Evolutionary conservation across 192 early-diverging fungal genomes (phyloP).

Genomic region (Coemansia sp.): DNA sequence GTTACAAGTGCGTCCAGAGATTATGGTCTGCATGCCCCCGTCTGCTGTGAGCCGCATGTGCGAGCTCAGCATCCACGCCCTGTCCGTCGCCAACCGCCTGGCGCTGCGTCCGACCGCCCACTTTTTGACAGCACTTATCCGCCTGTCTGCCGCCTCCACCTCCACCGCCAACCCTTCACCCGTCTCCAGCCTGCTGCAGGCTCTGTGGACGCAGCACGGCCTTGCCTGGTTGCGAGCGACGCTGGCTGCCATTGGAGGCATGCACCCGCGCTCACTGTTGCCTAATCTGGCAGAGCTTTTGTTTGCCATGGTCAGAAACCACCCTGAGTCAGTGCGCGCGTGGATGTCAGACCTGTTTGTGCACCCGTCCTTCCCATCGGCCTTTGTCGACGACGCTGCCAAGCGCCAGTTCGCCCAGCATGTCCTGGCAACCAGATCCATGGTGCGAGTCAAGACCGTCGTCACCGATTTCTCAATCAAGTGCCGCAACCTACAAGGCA

Average conservation of each 20-base stretch:
- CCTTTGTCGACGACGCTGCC: conserved; percentile 11
- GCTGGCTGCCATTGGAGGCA: conserved; percentile 42
- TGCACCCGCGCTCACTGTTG: conserved; percentile 46
- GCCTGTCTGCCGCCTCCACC: conserved; percentile 18
- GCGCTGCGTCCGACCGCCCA: conserved; percentile 36
- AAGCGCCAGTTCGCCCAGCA: conserved; percentile 40
- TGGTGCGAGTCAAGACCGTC: conserved; percentile 23
- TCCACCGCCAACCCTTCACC: not conserved
- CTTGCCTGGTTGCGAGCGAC: conserved; percentile 36
- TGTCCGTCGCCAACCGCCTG: conserved; percentile 41
- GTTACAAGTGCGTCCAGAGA: conserved; percentile 21
- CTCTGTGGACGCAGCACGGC: conserved; percentile 31
- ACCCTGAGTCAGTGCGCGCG: conserved; percentile 6
- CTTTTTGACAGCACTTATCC: conserved; percentile 35
- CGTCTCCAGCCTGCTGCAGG: conserved; percentile 11
- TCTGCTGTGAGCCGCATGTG: conserved; percentile 22
- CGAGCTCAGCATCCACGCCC: conserved; percentile 36
- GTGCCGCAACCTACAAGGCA: conserved; percentile 43
- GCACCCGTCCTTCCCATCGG: conserved; percentile 31
- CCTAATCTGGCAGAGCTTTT: conserved; percentile 43
- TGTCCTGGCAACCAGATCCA: conserved; percentile 31
- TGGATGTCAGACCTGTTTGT: conserved; percentile 32
- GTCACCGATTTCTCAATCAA: conserved; percentile 35
- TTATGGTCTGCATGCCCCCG: conserved; percentile 8
- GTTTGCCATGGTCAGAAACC: conserved; percentile 41